Base-by-base conservation (phyloP, 2,329 filamentous ascomycete species). In the Ophidiomyces ophidiicola region DNA sequence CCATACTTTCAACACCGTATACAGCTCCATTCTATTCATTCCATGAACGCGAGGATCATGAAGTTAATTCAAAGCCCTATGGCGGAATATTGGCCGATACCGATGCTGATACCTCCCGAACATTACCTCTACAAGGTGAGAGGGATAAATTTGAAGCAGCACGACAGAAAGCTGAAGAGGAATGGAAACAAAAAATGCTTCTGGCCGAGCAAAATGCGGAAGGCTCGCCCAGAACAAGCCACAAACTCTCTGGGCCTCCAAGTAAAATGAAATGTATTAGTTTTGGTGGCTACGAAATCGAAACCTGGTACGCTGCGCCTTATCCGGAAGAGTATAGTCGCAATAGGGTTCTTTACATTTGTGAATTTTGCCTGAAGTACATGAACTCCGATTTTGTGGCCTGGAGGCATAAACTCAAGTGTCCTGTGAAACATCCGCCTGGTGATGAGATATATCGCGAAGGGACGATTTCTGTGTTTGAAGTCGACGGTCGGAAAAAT, bases 361-460 rank as follows among this genome's bases (percentile, higher is more conserved):
- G 90, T 69, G 92, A 98, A 60, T 98, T 96, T 60, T 98, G 90
- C 58, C 70, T 98, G 44, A 98, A 96, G 63, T 98, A 98, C 65
- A 94, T 98, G 86, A 94, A 92, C 60, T 96, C 90, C 12, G 88
- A 94, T 58, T 96, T 93, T 53, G 90, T 98, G 19, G 88, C 90
- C 10, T 96, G 88, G 85, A 76, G 90, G 38, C 90, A 98, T 62
- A 96, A 96, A 65, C 74, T 86, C 51, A 98, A 98, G 66, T 98
- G 90, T 52, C 82, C 85, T 4, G 86, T 86, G 24, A 96, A 96
- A 59, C 87, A 96, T 54, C 92, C 90, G 3, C 92, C 92, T 0
- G 90, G 90, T 17, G 90, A 98, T 53, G 90, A 98, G 57, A 96
- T 98, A 35, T 98, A 98, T 57, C 82, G 90, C 38, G 88, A 98